Conservation (phyloP, 2,329 filamentous ascomycete species). For the Colletotrichum higginsianum region DNA sequence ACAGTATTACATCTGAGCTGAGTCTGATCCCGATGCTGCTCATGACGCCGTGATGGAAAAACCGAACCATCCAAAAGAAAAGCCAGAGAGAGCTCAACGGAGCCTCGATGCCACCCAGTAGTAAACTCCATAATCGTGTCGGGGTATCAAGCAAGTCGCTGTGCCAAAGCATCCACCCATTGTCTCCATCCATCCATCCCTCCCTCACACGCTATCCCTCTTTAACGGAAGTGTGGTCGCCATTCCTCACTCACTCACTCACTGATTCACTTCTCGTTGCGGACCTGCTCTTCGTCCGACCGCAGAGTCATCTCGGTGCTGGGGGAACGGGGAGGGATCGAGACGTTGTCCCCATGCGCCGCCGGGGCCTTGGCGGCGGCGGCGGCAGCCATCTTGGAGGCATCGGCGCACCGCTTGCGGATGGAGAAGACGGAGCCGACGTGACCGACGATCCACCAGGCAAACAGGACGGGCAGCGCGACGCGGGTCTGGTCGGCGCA, state of each 20-base stretch:
- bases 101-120: not conserved
- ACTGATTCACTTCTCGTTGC: conserved; percentile 33
- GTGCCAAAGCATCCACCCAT: not conserved
- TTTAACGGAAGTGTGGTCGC: too few species aligned
- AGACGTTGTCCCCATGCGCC: not conserved
- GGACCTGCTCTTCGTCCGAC: conserved; percentile 25
- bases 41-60: not conserved
- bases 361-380: not conserved
- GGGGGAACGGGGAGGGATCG: not conserved
- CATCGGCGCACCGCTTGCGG: conserved; percentile 43
- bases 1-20: not conserved
- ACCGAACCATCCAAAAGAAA: not conserved
- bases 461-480: conserved; percentile 59
- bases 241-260: not conserved
- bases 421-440: conserved; percentile 46
- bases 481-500: conserved; percentile 56
- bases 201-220: not conserved
- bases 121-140: not conserved
- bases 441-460: conserved; percentile 54
- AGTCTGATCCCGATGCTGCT: too few species aligned
- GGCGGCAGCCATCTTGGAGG: conserved; percentile 14
- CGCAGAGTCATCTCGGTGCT: conserved; percentile 30
- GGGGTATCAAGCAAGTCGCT: conserved; percentile 11
- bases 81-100: not conserved
- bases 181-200: too few species aligned